Conservation (phyloP, 2,329 filamentous ascomycete genomes). For the Zymoseptoria brevis region DNA sequence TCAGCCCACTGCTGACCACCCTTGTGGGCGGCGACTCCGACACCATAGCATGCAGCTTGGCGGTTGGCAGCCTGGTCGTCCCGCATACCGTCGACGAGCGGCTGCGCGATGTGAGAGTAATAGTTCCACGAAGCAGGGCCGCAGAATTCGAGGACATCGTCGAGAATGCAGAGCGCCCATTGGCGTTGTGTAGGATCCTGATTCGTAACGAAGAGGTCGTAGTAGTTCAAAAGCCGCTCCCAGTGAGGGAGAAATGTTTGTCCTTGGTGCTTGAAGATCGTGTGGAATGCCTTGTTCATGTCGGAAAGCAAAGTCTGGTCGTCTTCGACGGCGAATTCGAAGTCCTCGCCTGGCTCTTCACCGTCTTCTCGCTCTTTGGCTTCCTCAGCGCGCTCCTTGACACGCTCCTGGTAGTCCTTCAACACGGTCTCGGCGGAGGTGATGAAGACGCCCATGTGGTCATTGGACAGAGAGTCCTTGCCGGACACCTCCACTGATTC, state of each 20-base stretch:
- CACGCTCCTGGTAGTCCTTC: conserved; percentile 85
- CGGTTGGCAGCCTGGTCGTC: conserved; percentile 84
- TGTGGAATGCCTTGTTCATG: conserved; percentile 99
- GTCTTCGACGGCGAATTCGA: conserved; percentile 86
- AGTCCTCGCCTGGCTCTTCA: conserved; percentile 64
- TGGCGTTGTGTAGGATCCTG: conserved; percentile 84
- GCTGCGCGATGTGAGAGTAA: conserved; percentile 75
- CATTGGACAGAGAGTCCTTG: conserved; percentile 66
- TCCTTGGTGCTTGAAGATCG: conserved; percentile 95
- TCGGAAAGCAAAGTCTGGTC: conserved; percentile 94
- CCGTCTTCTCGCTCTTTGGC: conserved; percentile 77
- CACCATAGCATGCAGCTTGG: conserved; percentile 91
- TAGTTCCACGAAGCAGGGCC: conserved; percentile 82
- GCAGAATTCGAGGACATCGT: conserved; percentile 96
- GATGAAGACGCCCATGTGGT: conserved; percentile 82
- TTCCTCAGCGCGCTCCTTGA: conserved; percentile 75
- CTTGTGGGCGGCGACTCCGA: conserved; percentile 89
- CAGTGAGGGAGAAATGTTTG: conserved; percentile 76
- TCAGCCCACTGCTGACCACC: conserved; percentile 81
- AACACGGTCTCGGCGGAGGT: conserved; percentile 76
- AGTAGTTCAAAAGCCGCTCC: conserved; percentile 78
- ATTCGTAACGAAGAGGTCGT: conserved; percentile 75
- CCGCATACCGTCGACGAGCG: conserved; percentile 76
- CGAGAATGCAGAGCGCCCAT: conserved; percentile 98
- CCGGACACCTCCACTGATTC: conserved; percentile 93